Percentiles rank a stretch among this genome's conserved stretches.
These are phyloP conservation scores for Blastobotrys terrestris DNA, from an alignment of 805 yeast species.

Conservation along the genomic window DNA sequence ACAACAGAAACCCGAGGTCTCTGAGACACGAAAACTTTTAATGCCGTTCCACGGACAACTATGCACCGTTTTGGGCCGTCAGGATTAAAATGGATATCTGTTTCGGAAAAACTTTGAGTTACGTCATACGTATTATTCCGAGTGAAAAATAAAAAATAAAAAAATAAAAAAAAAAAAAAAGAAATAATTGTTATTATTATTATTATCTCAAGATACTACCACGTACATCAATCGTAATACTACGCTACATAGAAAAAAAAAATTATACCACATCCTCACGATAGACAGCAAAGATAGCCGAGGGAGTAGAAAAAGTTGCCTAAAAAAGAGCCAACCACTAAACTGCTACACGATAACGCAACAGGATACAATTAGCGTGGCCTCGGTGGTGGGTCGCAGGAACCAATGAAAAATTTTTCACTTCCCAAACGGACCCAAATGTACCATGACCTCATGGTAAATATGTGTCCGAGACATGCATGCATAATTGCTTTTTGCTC, in stretches of 20 bases:
- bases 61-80: conserved; percentile 6
- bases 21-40: conserved; percentile 26
- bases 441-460: neutral
- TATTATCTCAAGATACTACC: neutral
- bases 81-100: neutral
- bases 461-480: neutral
- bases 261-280: neutral
- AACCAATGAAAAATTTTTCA: neutral
- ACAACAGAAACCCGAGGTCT: conserved; percentile 25
- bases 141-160: neutral
- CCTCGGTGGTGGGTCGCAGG: too few relatives aligned
- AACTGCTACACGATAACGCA: too few relatives aligned
- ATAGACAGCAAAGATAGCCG: too few relatives aligned
- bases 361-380: too few relatives aligned
- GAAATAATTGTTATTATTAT: neutral
- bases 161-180: conserved; percentile 1
- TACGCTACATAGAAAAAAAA: neutral
- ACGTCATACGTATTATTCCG: neutral
- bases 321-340: neutral
- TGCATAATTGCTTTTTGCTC: neutral
- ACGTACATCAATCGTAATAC: neutral
- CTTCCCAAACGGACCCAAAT: neutral
- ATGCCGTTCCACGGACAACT: conserved; percentile 20
- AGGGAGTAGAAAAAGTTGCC: too few relatives aligned
- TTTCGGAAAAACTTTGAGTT: neutral